These are phyloP conservation scores for Leptodontidium sp. DNA, from an alignment of 2,329 filamentous ascomycete genomes.

Conservation along the genomic window DNA sequence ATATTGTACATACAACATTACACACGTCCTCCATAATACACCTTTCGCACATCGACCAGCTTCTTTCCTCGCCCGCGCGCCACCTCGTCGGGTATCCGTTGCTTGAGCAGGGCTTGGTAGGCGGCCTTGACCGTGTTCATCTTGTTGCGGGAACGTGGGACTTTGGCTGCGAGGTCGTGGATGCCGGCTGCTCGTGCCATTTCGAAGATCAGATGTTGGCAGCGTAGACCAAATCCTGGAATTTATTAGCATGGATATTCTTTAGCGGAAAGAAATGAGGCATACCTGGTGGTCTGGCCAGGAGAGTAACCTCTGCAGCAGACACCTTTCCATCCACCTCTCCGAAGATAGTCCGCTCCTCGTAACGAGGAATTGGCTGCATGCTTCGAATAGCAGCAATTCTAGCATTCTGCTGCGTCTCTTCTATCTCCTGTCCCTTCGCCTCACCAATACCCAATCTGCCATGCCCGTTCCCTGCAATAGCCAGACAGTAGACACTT, in stretches of 20 bases:
- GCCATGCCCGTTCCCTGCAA: conserved; percentile 88
- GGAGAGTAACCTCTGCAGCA: conserved; percentile 84
- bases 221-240: conserved; percentile 90
- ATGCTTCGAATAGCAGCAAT: conserved; percentile 89
- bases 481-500: conserved; percentile 76
- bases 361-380: conserved; percentile 90
- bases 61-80: conserved; percentile 92
- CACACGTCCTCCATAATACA: conserved; percentile 83
- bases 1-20: conserved; percentile 36
- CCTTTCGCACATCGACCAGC: conserved; percentile 93
- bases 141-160: conserved; percentile 87
- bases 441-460: conserved; percentile 89
- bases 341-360: conserved; percentile 90
- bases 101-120: conserved; percentile 81
- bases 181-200: conserved; percentile 90
- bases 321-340: conserved; percentile 85
- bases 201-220: conserved; percentile 91
- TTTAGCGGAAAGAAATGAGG: background rate
- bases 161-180: conserved; percentile 82
- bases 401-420: conserved; percentile 76
- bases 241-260: conserved; percentile 22
- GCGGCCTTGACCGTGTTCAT: conserved; percentile 98
- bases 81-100: conserved; percentile 88
- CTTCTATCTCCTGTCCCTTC: conserved; percentile 78
- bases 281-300: conserved; percentile 86